These are phyloP conservation scores for Coemansia sp. DNA, from an alignment of 192 early-diverging fungal species.

Conservation along the genomic window DNA sequence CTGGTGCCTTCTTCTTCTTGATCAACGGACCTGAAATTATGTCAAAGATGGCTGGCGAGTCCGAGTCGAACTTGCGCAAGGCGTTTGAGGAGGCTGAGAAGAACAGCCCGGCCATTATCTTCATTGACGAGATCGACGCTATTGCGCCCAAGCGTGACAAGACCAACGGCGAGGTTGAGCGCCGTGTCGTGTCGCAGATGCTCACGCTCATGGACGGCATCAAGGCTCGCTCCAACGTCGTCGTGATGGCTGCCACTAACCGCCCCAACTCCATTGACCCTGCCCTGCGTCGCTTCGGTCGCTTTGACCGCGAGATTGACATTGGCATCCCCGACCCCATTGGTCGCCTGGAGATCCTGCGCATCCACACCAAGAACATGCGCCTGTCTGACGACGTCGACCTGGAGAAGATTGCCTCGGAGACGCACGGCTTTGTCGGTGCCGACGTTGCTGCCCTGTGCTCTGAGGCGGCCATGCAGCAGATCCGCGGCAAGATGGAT, in stretches of 20 bases:
- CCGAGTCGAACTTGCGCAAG: conserved; percentile 95
- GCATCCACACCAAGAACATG: conserved; percentile 99
- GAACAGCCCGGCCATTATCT: conserved; percentile 96
- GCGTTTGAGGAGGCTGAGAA: conserved; percentile 99
- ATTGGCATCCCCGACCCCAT: conserved; percentile 99
- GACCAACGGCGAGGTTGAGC: conserved; percentile 98
- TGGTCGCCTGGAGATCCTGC: conserved; percentile 96
- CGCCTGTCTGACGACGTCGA: conserved; percentile 96
- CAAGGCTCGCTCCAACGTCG: conserved; percentile 94
- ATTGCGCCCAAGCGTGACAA: conserved; percentile 99
- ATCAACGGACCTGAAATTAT: conserved; percentile 99
- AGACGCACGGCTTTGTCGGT: conserved; percentile 98
- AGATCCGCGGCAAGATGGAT: conserved; percentile 99
- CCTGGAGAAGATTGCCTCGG: conserved; percentile 92
- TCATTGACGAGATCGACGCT: conserved; percentile 99
- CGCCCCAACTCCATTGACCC: conserved; percentile 98
- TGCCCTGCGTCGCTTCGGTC: conserved; percentile 97
- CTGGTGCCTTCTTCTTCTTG: conserved; percentile 98
- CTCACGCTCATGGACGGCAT: conserved; percentile 98
- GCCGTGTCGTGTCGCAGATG: conserved; percentile 97
- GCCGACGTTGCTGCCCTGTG: conserved; percentile 96
- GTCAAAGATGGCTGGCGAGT: conserved; percentile 99
- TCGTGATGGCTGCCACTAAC: conserved; percentile 99
- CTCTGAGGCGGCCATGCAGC: conserved; percentile 99
- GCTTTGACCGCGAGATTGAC: conserved; percentile 98